Evolutionary conservation across 305 asterid genomes (phyloP).

Genomic region (Solanum chacoense): DNA sequence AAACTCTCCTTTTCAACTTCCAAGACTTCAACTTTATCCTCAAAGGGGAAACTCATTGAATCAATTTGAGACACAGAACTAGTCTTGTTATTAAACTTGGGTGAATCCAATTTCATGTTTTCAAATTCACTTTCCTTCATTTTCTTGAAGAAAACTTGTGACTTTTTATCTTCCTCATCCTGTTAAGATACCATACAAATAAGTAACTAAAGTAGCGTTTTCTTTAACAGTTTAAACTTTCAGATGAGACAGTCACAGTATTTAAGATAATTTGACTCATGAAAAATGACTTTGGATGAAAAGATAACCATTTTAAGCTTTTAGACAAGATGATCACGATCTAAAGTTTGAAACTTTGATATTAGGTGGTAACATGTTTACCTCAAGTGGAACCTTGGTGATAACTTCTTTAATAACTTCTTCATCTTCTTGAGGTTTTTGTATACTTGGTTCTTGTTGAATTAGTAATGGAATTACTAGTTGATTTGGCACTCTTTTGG

Average conservation of each 20-base stretch:
- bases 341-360: background rate
- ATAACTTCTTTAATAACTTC: constrained; percentile 5
- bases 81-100: constrained; percentile 20
- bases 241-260: background rate
- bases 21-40: constrained; percentile 5
- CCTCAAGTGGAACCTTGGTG: background rate
- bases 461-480: constrained; percentile 18
- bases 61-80: background rate
- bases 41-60: background rate
- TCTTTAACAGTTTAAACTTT: background rate
- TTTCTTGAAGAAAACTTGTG: constrained; percentile 76
- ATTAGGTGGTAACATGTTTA: background rate
- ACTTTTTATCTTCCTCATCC: constrained; percentile 34
- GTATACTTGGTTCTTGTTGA: background rate
- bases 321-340: background rate
- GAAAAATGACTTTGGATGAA: constrained; percentile 19
- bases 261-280: constrained; percentile 3
- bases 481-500: constrained; percentile 9
- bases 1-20: constrained; percentile 2
- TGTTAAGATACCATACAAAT: background rate
- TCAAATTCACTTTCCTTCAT: constrained; percentile 53
- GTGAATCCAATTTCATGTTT: constrained; percentile 75
- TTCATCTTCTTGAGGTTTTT: constrained; percentile 9
- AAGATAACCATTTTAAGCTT: background rate
- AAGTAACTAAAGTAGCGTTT: background rate